These are phyloP conservation scores for Vigna trinervia DNA, from an alignment of 306 rosid species.

Conservation along the genomic window DNA sequence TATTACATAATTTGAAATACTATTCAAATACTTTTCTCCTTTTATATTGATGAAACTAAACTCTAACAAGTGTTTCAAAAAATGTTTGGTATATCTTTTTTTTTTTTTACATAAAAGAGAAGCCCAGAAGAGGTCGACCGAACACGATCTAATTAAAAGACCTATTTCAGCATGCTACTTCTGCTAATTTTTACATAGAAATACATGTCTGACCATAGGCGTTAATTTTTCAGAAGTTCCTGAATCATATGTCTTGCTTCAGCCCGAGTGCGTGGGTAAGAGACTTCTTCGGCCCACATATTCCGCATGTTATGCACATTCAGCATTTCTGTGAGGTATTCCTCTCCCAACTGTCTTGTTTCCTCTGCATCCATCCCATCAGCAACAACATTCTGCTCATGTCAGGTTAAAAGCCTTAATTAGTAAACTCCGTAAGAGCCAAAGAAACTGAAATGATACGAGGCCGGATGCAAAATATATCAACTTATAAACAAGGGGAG, in stretches of 20 bases:
- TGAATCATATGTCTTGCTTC: conserved; percentile 68
- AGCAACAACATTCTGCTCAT: conserved; percentile 71
- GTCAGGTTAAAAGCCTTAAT: conserved; percentile 29
- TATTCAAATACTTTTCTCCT: no score
- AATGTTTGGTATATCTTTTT: background rate
- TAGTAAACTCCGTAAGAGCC: conserved; percentile 28
- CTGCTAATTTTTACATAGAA: background rate
- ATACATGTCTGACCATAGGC: conserved; percentile 17
- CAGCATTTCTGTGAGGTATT: conserved; percentile 52
- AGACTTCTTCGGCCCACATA: conserved; percentile 72
- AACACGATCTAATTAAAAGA: background rate
- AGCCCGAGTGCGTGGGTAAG: conserved; percentile 44
- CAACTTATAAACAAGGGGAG: background rate
- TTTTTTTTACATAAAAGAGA: background rate
- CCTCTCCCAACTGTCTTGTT: conserved; percentile 51
- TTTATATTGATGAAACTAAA: background rate
- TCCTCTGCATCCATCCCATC: conserved; percentile 62
- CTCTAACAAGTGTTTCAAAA: background rate
- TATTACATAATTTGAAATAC: no score
- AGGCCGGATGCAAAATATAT: conserved; percentile 19
- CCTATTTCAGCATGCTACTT: background rate
- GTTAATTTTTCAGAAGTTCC: conserved; percentile 51
- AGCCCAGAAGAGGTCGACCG: background rate
- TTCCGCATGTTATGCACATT: conserved; percentile 50
- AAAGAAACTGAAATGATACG: conserved; percentile 21